These are phyloP conservation scores for Psilocybe mexicana DNA, from an alignment of 1,284 basidiomycete genomes.

Conservation along the genomic window DNA sequence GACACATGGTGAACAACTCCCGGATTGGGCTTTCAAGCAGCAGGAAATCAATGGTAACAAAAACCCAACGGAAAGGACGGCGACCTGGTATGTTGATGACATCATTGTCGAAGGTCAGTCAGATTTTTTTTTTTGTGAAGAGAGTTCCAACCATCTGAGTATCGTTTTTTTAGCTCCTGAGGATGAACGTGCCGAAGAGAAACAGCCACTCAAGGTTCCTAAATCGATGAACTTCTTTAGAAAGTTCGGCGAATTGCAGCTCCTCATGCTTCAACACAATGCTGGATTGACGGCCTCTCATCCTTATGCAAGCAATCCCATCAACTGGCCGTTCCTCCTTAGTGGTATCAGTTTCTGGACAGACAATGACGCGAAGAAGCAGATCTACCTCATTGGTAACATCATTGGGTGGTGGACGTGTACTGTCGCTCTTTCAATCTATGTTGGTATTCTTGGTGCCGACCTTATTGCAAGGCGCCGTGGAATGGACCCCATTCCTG, in stretches of 20 bases:
- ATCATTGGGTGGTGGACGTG: constrained; percentile 94
- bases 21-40: constrained; percentile 96
- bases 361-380: constrained; percentile 77
- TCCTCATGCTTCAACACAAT: constrained; percentile 97
- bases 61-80: constrained; percentile 80
- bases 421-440: constrained; percentile 83
- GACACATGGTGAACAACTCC: constrained; percentile 85
- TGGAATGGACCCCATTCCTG: constrained; percentile 83
- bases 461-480: constrained; percentile 88
- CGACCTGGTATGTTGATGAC: constrained; percentile 88
- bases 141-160: constrained; percentile 1
- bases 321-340: constrained; percentile 98
- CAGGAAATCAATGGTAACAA: constrained; percentile 99
- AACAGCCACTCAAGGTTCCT: constrained; percentile 56
- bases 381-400: constrained; percentile 97
- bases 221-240: constrained; percentile 89
- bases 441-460: constrained; percentile 86
- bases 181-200: constrained; percentile 55
- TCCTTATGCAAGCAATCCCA: constrained; percentile 91
- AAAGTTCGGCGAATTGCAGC: constrained; percentile 93
- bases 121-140: constrained; percentile 6
- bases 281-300: constrained; percentile 93
- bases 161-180: constrained; percentile 45
- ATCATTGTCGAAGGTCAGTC: constrained; percentile 72
- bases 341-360: constrained; percentile 99